Evolutionary conservation across 257 asterid genomes (phyloP), one percentile per base, ranked within the genome.

Genomic region (Plantago elongata): DNA sequence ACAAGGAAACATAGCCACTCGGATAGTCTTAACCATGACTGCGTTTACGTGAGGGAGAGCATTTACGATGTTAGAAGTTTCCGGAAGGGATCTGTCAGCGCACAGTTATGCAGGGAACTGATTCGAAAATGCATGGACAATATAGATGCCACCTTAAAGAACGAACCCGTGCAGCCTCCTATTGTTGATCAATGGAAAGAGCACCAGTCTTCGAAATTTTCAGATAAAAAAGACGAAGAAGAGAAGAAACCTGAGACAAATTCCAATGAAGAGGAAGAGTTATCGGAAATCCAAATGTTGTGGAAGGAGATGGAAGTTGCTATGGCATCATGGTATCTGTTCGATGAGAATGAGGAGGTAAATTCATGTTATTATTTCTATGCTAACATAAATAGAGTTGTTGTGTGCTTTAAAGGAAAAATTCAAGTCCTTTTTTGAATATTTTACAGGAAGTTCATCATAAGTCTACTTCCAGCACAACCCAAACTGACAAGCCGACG

Each of bases 271-370:
- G 85, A 81, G 16, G 96, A 86, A 72, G 96, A 87, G 56, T 5
- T 84, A 37, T 85, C 97, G 0, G 99, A 93, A 72, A 73, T 89
- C 14, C 95, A 89, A 65, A 80, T 79, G 86, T 52, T 93, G 63
- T 93, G 99, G 99, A 85, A 87, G 70, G 99, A 89, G 74, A 89
- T 93, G 97, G 97, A 89, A 66, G 76, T 89, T 6, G 97, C 97
- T 34, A 54, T 93, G 64, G 99, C 96, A 11, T 87, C 99, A 4
- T 84, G 80, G 81, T 87, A 82, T 67, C 79, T 89, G 22, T 79
- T 82, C 13, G 96, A 93, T n/a, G 89, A 82, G 37, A 74, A 57
- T 52, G 96, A 85, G 95, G 99, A 89, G 75, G 40, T 17, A 57
- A 11, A 13, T 64, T 62, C 45, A 22, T 9, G 22, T 15, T 64